Evolutionary conservation across 2,329 filamentous ascomycete species (phyloP), one percentile per base, ranked within the genome.

Genomic region (Fusarium heterosporum): DNA sequence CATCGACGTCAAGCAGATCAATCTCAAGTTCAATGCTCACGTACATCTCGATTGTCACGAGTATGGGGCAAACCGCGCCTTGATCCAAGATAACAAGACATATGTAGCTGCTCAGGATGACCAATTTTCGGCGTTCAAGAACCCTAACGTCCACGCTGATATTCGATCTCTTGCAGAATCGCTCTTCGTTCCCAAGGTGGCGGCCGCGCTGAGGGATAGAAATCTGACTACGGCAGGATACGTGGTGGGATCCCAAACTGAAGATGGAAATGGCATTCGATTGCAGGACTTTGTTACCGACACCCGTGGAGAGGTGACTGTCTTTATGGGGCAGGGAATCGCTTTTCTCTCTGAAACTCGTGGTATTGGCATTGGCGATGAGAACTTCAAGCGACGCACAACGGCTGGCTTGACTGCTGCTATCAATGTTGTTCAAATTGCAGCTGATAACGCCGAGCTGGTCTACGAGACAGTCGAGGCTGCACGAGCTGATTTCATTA

Each of bases 11-110:
- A 77, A 77, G 48, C 42, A 62, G 6, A 29, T 77, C 8, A 64
- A 75, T 8, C 66, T 61, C 14, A 63, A 71, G 1, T 77, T 75
- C 45, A 68, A 59, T 7, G 74, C 76, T 1, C 76, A 77, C 10
- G 64, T 77, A 0, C 72, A 72, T 13, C 69, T 77, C 0, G 76
- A 77, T 12, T 73, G 73, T 42, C 76, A 77, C n/a, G 76, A 77
- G 41, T 77, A 76, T n/a, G 65, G 58, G 1, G 72, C 75, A 10
- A 9, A 25, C 10, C 25, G 43, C 11, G 14, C n/a, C 0, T 7
- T 63, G 1, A 32, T 34, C 1, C 45, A 65, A 4, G 45, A 60
- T 2, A 73, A 64, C 16, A 74, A 71, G 3, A 61, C 58, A 1
- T 59, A 69, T 11, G 50, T 63, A 17, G 72, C 75, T 2, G 57